Evolutionary conservation across 2,329 filamentous ascomycete genomes (phyloP).

Genomic region (Westerdykella ornata): DNA sequence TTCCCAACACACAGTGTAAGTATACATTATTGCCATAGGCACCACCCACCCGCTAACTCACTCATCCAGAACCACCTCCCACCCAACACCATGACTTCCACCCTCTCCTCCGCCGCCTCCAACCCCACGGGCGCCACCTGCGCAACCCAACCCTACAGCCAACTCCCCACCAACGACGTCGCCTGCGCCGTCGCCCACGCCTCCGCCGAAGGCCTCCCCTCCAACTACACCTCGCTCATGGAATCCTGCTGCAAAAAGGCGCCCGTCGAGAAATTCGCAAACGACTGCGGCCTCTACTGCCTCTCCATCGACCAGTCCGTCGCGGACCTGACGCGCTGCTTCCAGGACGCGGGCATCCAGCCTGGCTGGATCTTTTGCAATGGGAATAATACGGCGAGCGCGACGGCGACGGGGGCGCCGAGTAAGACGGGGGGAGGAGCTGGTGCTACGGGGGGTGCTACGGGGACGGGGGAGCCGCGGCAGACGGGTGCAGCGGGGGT

Average conservation of each 20-base stretch:
- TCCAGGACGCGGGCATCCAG: conserved; percentile 20
- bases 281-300: conserved; percentile 28
- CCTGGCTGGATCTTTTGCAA: conserved; percentile 22
- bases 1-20: no score
- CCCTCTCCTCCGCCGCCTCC: no score
- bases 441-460: conserved; percentile 7
- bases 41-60: no score
- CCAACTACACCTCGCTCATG: conserved; percentile 21
- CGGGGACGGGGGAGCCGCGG: neutral
- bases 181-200: conserved; percentile 25
- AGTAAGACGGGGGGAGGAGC: conserved; percentile 6
- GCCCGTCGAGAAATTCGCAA: conserved; percentile 24
- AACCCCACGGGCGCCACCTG: conserved; percentile 14
- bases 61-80: no score
- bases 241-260: conserved; percentile 28
- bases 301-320: conserved; percentile 23
- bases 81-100: no score
- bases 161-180: conserved; percentile 23
- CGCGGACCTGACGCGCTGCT: conserved; percentile 23
- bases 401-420: conserved; percentile 13
- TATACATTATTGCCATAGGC: no score
- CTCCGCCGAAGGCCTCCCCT: conserved; percentile 11
- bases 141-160: conserved; percentile 18
- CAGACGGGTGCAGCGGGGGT: conserved; percentile 14
- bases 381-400: conserved; percentile 20